These are phyloP conservation scores for Petrea volubilis DNA, from an alignment of 257 asterid genomes.

Conservation along the genomic window DNA sequence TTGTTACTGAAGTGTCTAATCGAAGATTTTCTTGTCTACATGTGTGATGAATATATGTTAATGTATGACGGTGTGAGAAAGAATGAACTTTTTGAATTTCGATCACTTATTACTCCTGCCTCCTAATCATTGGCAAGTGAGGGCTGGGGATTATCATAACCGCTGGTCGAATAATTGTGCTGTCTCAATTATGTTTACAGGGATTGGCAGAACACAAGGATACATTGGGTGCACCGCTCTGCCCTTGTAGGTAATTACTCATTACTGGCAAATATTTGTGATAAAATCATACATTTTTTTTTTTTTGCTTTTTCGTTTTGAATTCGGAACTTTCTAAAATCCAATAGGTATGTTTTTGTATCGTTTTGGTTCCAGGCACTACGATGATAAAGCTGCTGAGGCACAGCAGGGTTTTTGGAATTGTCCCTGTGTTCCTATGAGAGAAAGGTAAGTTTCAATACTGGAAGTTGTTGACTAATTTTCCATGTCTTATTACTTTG, in stretches of 20 bases:
- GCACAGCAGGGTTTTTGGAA: conserved; percentile 95
- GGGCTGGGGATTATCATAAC: neutral
- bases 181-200: conserved; percentile 35
- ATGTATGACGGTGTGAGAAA: neutral
- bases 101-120: neutral
- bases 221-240: conserved; percentile 80
- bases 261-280: neutral
- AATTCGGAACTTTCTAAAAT: conserved; percentile 24
- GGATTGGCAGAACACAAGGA: conserved; percentile 92
- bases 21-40: conserved; percentile 4
- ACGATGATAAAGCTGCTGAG: conserved; percentile 93
- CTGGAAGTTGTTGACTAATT: conserved; percentile 30
- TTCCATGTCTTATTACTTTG: conserved; percentile 27
- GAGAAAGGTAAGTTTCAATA: conserved; percentile 45
- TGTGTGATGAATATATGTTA: neutral
- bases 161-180: neutral
- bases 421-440: conserved; percentile 93
- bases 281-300: neutral
- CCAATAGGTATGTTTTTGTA: conserved; percentile 34
- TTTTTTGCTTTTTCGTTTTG: neutral
- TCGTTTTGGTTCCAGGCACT: conserved; percentile 47
- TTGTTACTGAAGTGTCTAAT: conserved; percentile 1
- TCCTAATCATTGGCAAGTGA: neutral
- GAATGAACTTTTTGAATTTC: neutral
- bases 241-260: conserved; percentile 76